Evolutionary conservation across 345 rosid species (phyloP), one percentile per base, ranked within the genome.

Genomic region (Punica granatum): DNA sequence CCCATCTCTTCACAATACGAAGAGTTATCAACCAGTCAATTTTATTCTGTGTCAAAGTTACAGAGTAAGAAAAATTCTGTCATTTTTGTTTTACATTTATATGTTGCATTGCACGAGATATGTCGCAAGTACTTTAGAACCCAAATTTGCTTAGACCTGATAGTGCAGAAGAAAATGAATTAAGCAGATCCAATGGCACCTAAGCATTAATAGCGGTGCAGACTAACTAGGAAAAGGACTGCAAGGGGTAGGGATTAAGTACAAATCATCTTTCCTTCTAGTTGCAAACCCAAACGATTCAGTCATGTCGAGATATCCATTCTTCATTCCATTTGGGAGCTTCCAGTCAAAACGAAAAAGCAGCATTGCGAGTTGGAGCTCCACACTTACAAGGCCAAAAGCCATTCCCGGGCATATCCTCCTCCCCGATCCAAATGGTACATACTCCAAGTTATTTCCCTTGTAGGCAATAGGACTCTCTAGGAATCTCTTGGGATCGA

Each of bases 341-440:
- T 75, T 66, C 75, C 79, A 67, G 35, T 72, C 74, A 31, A 78
- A 75, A 46, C 72, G 78, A 43, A 73, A 68, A 23, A 76, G 49
- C 42, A 78, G 35, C 64, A 44, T 42, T 8, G 82, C 79, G 0
- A 75, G 77, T 16, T 54, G 64, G 14, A 65, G 42, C 66, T 66
- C 70, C 34, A 67, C 61, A 19, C 30, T 72, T 6, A 69, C 63
- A 2, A 64, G 4, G 0, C 35, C 74, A 39, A 58, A 79, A 19
- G 42, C 12, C 8, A 79, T 70, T 30, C 80, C 80, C 0, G 80
- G 80, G 37, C 83, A 79, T 1, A 68, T 65, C 70, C 82, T 73
- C 31, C 80, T 65, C 14, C 78, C 77, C 0, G 77, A 69, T 1
- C 80, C 78, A 42, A 79, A 76, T 0, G 80, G 83, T 3, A 75